Evolutionary conservation across 768 basidiomycete genomes (phyloP), one percentile per base, ranked within the genome.

Genomic region (Rickenella mellea): DNA sequence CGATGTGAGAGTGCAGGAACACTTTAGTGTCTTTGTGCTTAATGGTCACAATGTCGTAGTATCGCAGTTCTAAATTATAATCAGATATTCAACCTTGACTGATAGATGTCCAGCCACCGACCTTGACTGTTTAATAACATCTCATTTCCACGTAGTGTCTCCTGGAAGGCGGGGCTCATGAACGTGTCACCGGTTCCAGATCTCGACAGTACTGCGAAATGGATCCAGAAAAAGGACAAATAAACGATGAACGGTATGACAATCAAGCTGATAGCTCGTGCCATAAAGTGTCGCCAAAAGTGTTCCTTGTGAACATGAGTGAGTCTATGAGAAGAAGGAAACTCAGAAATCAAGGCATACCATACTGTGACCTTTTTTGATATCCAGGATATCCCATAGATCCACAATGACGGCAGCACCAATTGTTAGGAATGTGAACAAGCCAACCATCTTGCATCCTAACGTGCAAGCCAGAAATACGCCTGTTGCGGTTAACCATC

Each of bases 151-250:
- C 70, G 62, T 39, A 99, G 69, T 14, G 92, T 96, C 65, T 98
- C 92, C 63, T 99, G 96, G 78, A 99, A 99, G 4, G 80, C 82
- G 5, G 96, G 93, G 57, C 86, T 91, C 96, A 98, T 98, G 68
- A 98, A 99, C 28, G 73, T 70, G 55, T 98, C 96, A 5, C 96
- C 96, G 25, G 92, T 75, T 20, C 96, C 96, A 9, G 92, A 92
- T 49, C 81, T 73, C 6, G 69, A 85, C 50, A 98, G 78, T 48
- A 98, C 71, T 21, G 82, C 69, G 55, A 99, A 94, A 61, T 99
- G 96, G 20, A 96, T 64, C 64, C 85, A 99, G 73, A 99, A 99
- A 73, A 94, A 90, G 12, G 83, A 82, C 2, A 98, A 75, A 60
- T 99, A 99, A 39, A 98, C 71, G 43, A 87, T 63, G 51, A 92